Evolutionary conservation across 106 monocot genomes (phyloP).

Genomic region (Dioscorea zingiberensis): DNA sequence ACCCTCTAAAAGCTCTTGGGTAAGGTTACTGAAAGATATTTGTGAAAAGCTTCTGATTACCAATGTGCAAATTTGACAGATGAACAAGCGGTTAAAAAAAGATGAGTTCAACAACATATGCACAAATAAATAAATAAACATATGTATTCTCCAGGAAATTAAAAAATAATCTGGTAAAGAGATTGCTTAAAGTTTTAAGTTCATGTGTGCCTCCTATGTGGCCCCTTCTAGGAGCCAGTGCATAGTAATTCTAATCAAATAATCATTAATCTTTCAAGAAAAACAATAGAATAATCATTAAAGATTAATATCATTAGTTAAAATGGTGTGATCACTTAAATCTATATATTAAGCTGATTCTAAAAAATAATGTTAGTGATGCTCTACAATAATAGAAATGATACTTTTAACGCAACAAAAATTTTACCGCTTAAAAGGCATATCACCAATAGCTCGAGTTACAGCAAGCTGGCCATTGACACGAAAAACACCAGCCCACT

Average conservation of each 20-base stretch:
- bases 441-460: constrained; percentile 91
- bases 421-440: constrained; percentile 64
- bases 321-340: not conserved
- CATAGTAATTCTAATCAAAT: not conserved
- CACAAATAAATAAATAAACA: no score
- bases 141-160: no score
- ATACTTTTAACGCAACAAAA: not conserved
- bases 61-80: no score
- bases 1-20: no score
- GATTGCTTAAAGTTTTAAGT: no score
- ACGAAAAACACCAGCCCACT: constrained; percentile 77
- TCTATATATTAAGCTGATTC: not conserved
- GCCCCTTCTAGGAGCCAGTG: not conserved
- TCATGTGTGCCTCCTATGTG: no score
- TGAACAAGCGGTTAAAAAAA: no score
- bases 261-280: not conserved
- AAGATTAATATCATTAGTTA: not conserved
- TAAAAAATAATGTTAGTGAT: not conserved
- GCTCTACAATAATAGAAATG: not conserved
- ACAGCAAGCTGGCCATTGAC: constrained; percentile 87
- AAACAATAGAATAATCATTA: not conserved
- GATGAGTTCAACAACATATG: no score
- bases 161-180: no score
- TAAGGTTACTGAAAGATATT: no score
- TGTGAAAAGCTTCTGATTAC: no score